Conservation (phyloP, 257 asterid species). For the Mitragyna speciosa region DNA sequence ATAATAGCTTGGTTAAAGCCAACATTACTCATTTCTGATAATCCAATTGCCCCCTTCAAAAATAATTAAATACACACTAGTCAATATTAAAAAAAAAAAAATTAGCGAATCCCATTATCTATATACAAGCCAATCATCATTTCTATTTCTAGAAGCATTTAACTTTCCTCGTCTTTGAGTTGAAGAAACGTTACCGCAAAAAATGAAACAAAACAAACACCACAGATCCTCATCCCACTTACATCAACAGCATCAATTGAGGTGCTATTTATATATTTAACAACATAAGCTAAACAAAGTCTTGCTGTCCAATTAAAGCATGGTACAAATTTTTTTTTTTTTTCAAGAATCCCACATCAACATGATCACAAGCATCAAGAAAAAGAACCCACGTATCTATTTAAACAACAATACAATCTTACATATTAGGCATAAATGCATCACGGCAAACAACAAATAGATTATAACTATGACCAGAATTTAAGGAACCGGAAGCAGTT, state of each 20-base stretch:
- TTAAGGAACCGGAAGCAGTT: background rate
- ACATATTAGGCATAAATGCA: background rate
- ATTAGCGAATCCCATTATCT: background rate
- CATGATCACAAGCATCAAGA: background rate
- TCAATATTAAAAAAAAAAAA: background rate
- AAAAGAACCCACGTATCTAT: background rate
- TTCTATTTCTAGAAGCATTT: background rate
- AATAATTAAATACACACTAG: background rate
- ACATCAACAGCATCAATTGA: background rate
- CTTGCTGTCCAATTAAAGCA: background rate
- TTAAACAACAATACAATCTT: background rate
- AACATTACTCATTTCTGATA: slow-evolving; percentile 39
- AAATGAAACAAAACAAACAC: background rate
- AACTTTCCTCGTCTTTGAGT: too few species aligned
- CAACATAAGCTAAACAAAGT: background rate
- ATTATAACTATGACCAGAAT: background rate
- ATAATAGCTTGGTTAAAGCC: slow-evolving; percentile 31
- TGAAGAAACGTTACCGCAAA: too few species aligned
- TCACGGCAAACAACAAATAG: background rate
- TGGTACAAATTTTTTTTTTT: too few species aligned
- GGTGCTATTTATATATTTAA: background rate
- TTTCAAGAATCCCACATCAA: background rate
- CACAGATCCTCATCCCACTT: background rate
- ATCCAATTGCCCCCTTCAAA: slow-evolving; percentile 15
- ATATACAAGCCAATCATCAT: too few species aligned